These are phyloP conservation scores for Candida argentea DNA, from an alignment of 805 yeast species.

Conservation along the genomic window DNA sequence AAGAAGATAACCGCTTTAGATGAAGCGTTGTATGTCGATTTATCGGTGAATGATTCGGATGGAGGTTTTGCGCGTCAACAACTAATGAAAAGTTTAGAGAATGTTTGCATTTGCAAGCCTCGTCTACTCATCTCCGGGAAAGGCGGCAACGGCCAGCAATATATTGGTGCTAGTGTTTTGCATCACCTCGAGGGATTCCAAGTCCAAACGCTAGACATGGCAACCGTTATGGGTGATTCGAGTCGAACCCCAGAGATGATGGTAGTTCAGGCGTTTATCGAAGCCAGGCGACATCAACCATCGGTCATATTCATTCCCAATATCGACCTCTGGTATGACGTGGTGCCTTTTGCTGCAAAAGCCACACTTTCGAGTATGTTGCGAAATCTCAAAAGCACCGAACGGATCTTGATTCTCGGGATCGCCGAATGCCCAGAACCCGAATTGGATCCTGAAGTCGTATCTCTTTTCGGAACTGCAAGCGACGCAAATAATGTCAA, in stretches of 20 bases:
- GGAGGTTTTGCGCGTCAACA: conserved; percentile 66
- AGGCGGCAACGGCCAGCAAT: conserved; percentile 79
- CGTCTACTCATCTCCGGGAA: conserved; percentile 64
- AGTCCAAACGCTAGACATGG: conserved; percentile 77
- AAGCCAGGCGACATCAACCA: conserved; percentile 85
- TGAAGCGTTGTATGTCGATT: conserved; percentile 57
- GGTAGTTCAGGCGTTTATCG: conserved; percentile 73
- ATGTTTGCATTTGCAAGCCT: conserved; percentile 71
- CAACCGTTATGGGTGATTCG: conserved; percentile 66
- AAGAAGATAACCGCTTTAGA: conserved; percentile 51
- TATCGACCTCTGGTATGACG: conserved; percentile 63
- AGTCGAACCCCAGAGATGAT: conserved; percentile 76
- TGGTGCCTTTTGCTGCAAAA: conserved; percentile 59
- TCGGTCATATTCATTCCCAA: conserved; percentile 78
- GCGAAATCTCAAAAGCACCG: conserved; percentile 58
- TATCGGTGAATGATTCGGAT: conserved; percentile 44
- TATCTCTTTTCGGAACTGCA: conserved; percentile 47
- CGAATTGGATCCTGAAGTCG: conserved; percentile 37
- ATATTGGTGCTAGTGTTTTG: conserved; percentile 71
- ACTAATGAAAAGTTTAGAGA: conserved; percentile 36
- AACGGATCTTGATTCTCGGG: conserved; percentile 65
- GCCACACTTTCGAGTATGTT: conserved; percentile 65
- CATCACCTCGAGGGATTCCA: conserved; percentile 83
- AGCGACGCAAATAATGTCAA: conserved; percentile 35
- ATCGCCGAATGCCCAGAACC: conserved; percentile 43